Base-by-base conservation (phyloP, 192 early-diverging fungal species). In the Rhizophlyctis rosea region DNA sequence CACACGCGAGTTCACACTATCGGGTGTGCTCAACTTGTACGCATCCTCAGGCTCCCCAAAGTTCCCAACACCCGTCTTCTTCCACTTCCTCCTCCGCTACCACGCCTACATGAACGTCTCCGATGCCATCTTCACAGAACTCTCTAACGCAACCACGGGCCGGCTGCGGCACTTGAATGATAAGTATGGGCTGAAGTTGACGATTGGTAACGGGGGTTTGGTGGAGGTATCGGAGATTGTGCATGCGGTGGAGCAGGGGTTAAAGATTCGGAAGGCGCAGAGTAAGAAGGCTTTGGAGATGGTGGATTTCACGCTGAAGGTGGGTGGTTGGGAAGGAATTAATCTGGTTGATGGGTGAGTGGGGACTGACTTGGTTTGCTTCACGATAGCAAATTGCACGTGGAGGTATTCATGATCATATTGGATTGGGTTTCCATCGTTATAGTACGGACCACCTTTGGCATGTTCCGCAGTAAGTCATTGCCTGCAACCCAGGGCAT, bases 401-500 rank as follows among this genome's bases (percentile, higher is more conserved):
- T 2, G 70, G 68, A 23, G 75, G 70, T 2, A 70, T 76, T 54
- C 75, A 76, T 54, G 75, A 76, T 59, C 75, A 76, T 56, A 64
- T 76, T 21, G 75, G 75, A 18, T 28, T 31, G 23, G 75, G 75
- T 4, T 76, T 76, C 57, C 75, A 76, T 44, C 57, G 75, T 1
- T 76, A 76, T 50, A 60, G 61, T 1, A 71, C 73, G 5, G 75
- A 76, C 60, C 62, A 57, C 47, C 25, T 24, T 0, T 78, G 79
- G 86, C 86, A 84, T 67, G 71, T 87, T 5, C 86, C 86, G 36
- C 86, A 87, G 60, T 72, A 47, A 36, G 58, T 34, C 33, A 7
- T 18, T 7, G 11, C 14, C 25, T 67, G 39, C 48, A 49, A 31
- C 39, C 31, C 14, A 11, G 39, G 29, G 28, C 28, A 16, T 47